Percentiles rank a stretch among this genome's conserved stretches.
Evolutionary conservation across 2,329 filamentous ascomycete genomes (phyloP).

Genomic region (Pestalotiopsis sp.): DNA sequence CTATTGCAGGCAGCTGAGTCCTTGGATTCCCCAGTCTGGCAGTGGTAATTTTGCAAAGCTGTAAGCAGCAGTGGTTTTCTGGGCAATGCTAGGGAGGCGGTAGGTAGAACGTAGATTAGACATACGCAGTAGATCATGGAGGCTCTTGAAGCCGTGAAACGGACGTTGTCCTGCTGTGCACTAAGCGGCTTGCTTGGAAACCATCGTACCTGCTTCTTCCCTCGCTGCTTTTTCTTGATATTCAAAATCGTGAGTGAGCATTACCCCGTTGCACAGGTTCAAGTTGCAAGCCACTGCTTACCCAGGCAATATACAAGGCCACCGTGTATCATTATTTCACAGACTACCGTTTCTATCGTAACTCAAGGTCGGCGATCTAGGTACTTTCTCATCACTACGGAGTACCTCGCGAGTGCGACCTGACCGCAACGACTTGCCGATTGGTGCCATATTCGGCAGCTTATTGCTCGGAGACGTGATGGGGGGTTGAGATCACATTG

Average conservation of each 20-base stretch:
- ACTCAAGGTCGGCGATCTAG: constrained; percentile 2
- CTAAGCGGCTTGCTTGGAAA: background rate
- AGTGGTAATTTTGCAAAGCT: background rate
- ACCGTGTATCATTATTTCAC: background rate
- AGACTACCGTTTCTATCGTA: background rate
- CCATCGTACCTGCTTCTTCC: background rate
- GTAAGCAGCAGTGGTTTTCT: background rate
- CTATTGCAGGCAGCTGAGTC: background rate
- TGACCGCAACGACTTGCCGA: background rate
- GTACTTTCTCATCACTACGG: background rate
- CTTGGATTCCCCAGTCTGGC: background rate
- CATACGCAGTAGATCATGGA: background rate
- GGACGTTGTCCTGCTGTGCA: background rate
- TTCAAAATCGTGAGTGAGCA: background rate
- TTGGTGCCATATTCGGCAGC: background rate
- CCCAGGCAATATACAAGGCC: background rate
- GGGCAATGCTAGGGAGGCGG: background rate
- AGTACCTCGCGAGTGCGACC: background rate
- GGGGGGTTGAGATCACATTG: background rate
- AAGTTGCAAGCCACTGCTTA: background rate
- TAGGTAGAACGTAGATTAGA: background rate
- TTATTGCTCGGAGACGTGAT: background rate
- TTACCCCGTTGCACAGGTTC: background rate
- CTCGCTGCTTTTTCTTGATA: background rate
- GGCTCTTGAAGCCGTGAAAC: background rate